phyloP scores from a whole-genome alignment of 345 rosid genomes.

The Bruguiera parviflora region DNA sequence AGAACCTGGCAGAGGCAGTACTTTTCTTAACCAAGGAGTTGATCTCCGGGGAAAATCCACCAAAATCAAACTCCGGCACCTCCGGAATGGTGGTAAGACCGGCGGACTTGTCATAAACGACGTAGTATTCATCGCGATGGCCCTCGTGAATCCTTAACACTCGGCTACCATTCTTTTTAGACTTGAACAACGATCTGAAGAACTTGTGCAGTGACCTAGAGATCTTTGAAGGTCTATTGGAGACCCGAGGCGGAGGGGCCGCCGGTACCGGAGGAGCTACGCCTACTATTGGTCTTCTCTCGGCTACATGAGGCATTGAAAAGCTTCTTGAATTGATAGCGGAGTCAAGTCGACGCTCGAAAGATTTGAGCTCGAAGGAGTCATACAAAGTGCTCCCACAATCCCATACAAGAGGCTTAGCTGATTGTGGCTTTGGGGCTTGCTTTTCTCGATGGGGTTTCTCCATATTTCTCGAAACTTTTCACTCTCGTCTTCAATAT shows the following conservation, averaged over 20 bases:
- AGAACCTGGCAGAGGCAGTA: slow-evolving; percentile 59
- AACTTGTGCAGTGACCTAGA: slow-evolving; percentile 57
- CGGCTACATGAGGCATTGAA: slow-evolving; percentile 59
- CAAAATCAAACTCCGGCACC: slow-evolving; percentile 62
- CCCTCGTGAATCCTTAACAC: slow-evolving; percentile 27
- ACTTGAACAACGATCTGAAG: slow-evolving; percentile 54
- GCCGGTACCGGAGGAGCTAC: background rate
- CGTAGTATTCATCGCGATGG: slow-evolving; percentile 34
- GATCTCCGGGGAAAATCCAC: slow-evolving; percentile 51
- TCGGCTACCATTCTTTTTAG: slow-evolving; percentile 25
- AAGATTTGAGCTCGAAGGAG: slow-evolving; percentile 78
- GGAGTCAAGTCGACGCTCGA: slow-evolving; percentile 67
- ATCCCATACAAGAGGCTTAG: slow-evolving; percentile 52
- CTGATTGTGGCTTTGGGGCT: slow-evolving; percentile 1
- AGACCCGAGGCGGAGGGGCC: slow-evolving; percentile 24
- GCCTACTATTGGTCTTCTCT: background rate
- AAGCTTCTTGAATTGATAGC: slow-evolving; percentile 57
- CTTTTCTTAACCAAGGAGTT: slow-evolving; percentile 42
- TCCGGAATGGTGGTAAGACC: slow-evolving; percentile 83
- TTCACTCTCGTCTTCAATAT: slow-evolving; percentile 6
- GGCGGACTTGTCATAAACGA: slow-evolving; percentile 57
- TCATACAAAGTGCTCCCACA: slow-evolving; percentile 80
- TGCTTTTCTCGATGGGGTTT: slow-evolving; percentile 8
- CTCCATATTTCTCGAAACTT: slow-evolving; percentile 4
- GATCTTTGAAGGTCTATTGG: slow-evolving; percentile 49